Evolutionary conservation across 83 land plant species (phyloP).

Genomic region (Larix sibirica): DNA sequence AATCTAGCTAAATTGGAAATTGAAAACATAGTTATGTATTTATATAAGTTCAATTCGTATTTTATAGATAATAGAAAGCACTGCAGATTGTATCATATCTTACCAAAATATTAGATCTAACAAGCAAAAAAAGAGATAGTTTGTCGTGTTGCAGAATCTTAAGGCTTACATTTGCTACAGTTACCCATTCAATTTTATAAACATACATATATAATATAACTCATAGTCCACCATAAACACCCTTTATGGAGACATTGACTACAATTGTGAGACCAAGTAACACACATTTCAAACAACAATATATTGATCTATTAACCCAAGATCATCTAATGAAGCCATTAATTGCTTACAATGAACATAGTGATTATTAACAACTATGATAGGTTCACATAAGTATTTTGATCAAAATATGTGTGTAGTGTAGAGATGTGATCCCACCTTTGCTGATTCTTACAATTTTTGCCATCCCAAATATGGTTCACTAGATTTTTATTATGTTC

Average conservation of each 20-base stretch:
- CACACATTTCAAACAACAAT: neutral
- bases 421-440: too few relatives aligned
- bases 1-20: too few relatives aligned
- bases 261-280: neutral
- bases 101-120: neutral
- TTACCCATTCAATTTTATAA: neutral
- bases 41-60: too few relatives aligned
- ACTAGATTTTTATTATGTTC: too few relatives aligned
- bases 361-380: too few relatives aligned
- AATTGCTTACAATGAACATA: too few relatives aligned
- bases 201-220: neutral
- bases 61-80: neutral
- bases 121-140: neutral
- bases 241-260: neutral
- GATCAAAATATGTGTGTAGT: too few relatives aligned
- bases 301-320: neutral
- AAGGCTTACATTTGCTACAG: constrained; percentile 1
- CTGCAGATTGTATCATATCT: neutral
- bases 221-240: neutral
- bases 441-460: too few relatives aligned
- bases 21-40: too few relatives aligned
- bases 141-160: neutral
- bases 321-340: too few relatives aligned
- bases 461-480: too few relatives aligned
- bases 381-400: too few relatives aligned